phyloP scores from a whole-genome alignment of 257 asterid species.

The Cordia subcordata region DNA sequence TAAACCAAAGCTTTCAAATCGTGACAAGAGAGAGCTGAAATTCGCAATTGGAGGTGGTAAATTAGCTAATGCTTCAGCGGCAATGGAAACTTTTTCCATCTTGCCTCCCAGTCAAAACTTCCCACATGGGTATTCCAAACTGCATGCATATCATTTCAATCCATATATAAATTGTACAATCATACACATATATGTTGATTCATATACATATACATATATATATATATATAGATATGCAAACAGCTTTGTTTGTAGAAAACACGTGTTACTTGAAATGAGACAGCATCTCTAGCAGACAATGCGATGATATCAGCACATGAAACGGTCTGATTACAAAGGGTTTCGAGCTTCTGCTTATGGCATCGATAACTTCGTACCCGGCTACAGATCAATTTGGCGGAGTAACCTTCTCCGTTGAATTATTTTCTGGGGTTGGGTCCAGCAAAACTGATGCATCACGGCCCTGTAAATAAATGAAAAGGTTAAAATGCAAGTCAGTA shows the following conservation, averaged over 20 bases:
- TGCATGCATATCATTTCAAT: background rate
- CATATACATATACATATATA: too few relatives aligned
- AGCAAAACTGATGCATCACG: constrained; percentile 47
- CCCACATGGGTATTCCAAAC: constrained; percentile 35
- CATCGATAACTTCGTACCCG: constrained; percentile 44
- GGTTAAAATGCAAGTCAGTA: too few relatives aligned
- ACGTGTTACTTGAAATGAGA: constrained; percentile 26
- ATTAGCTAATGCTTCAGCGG: constrained; percentile 23
- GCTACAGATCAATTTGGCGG: constrained; percentile 29
- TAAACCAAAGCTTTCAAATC: constrained; percentile 30
- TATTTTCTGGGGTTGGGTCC: constrained; percentile 18
- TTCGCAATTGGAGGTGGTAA: constrained; percentile 41
- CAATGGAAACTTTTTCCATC: constrained; percentile 49
- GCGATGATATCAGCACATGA: constrained; percentile 58
- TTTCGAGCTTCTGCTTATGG: constrained; percentile 33
- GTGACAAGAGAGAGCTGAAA: constrained; percentile 29
- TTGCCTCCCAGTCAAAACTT: constrained; percentile 40
- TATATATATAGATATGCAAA: too few relatives aligned
- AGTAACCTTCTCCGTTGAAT: constrained; percentile 34
- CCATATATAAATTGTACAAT: too few relatives aligned
- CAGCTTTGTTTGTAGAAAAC: too few relatives aligned
- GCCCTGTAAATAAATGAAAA: constrained; percentile 25
- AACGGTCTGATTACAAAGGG: constrained; percentile 28
- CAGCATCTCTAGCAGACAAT: constrained; percentile 39
- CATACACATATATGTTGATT: too few relatives aligned